A percentile compares a stretch with the other conserved stretches of the same genome.
phyloP scores from a whole-genome alignment of 164 flowering plant species.

The grape (Vitis vinifera) region ASM3070453v1 NC_081811.1:4831001-4831500 shows the following conservation, averaged over 20 bases:
- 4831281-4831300: conserved; percentile 80
- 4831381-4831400: conserved; percentile 70
- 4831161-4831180: conserved; percentile 76
- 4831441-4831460: conserved; percentile 65
- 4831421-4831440: conserved; percentile 60
- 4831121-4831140: conserved; percentile 52
- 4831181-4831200: conserved; percentile 92
- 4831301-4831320: conserved; percentile 78
- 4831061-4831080: conserved; percentile 76
- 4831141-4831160: conserved; percentile 53
- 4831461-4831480: conserved; percentile 76
- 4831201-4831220: conserved; percentile 84
- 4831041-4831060: conserved; percentile 59
- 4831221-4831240: conserved; percentile 64
- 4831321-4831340: conserved; percentile 68
- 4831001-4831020: conserved; percentile 55
- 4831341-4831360: conserved; percentile 81
- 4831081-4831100: conserved; percentile 73
- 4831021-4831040: conserved; percentile 54
- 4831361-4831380: conserved; percentile 85
- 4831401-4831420: conserved; percentile 59
- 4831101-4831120: conserved; percentile 69
- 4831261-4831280: conserved; percentile 82
- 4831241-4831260: conserved; percentile 70
- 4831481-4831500: conserved; percentile 89